These are phyloP conservation scores for Penicillium sp. DNA, from an alignment of 2,329 filamentous ascomycete genomes.

Conservation along the genomic window DNA sequence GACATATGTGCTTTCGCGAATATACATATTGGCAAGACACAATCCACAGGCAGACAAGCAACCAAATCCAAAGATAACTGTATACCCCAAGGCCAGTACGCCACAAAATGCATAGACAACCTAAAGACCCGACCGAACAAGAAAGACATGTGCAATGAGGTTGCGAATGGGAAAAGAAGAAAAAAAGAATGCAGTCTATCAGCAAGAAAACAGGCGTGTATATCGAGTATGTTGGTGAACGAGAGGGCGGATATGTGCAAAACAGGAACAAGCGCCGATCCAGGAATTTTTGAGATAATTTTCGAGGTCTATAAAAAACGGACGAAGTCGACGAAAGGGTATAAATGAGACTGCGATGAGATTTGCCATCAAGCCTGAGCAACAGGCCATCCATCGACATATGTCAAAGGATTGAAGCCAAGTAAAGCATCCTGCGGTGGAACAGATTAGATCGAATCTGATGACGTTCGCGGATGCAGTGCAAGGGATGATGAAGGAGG, in stretches of 20 bases:
- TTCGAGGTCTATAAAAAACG: not conserved
- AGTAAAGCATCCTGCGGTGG: slow-evolving; percentile 29
- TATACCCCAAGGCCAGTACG: not conserved
- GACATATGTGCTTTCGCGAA: not conserved
- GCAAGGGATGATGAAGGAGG: slow-evolving; percentile 19
- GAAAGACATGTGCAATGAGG: not conserved
- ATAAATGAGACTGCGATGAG: slow-evolving; percentile 2
- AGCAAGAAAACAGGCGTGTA: not conserved
- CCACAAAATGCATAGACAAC: not conserved
- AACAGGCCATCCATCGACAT: slow-evolving; percentile 35
- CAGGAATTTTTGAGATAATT: not conserved
- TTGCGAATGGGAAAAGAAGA: not conserved
- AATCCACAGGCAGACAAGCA: not conserved
- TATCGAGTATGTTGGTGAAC: not conserved
- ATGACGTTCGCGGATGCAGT: not conserved
- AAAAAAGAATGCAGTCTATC: not conserved
- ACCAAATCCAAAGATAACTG: not conserved
- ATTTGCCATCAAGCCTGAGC: slow-evolving; percentile 17
- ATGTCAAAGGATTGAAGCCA: slow-evolving; percentile 31
- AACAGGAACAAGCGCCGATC: not conserved
- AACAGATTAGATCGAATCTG: slow-evolving; percentile 16
- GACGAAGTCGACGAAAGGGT: not conserved
- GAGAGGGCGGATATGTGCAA: not conserved
- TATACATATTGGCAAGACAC: not conserved
- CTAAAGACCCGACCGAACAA: not conserved